Conservation (phyloP, 768 basidiomycete species). For the Pulveroboletus sp. region DNA sequence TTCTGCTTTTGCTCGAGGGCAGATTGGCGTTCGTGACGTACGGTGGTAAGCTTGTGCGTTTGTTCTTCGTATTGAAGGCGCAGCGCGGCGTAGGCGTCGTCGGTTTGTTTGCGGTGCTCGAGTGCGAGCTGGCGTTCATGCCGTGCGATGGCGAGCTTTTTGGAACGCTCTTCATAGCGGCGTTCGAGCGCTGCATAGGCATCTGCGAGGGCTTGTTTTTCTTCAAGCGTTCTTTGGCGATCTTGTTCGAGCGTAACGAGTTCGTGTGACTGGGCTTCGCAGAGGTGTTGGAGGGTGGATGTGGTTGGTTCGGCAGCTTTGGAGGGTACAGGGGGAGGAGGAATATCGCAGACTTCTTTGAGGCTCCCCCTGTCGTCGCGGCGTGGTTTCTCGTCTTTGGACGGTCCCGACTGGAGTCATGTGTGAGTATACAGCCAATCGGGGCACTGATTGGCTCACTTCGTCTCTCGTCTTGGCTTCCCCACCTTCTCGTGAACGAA, state of each 20-base stretch:
- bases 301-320: not conserved
- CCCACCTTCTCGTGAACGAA: not conserved
- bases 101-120: conserved; percentile 4
- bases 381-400: not conserved
- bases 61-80: conserved; percentile 13
- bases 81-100: conserved; percentile 16
- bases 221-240: not conserved
- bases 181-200: not conserved
- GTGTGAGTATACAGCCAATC: too few relatives aligned
- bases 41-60: conserved; percentile 4
- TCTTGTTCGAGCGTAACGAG: conserved; percentile 5
- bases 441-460: not conserved
- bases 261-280: conserved; percentile 8
- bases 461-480: conserved; percentile 2
- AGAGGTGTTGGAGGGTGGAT: not conserved
- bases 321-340: not conserved
- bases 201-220: conserved; percentile 5
- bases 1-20: conserved; percentile 4
- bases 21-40: conserved; percentile 1
- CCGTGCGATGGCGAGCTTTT: not conserved
- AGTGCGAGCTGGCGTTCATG: conserved; percentile 5
- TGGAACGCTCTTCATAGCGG: conserved; percentile 7
- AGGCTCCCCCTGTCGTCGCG: not conserved
- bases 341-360: not conserved
- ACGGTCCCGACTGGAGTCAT: conserved; percentile 2